These are phyloP conservation scores for Bipolaris bicolor DNA, from an alignment of 2,329 filamentous ascomycete species.

Conservation along the genomic window DNA sequence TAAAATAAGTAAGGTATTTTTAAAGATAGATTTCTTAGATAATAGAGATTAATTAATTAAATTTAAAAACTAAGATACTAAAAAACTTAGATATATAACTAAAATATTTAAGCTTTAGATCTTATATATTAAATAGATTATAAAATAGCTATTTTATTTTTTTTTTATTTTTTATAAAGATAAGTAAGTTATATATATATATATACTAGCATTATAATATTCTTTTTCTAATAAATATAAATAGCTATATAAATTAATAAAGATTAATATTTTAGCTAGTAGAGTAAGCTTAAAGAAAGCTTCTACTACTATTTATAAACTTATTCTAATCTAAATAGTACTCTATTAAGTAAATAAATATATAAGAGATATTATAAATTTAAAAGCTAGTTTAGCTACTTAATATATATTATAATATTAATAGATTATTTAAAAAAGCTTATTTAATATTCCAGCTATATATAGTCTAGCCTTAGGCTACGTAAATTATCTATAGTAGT, in stretches of 20 bases:
- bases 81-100: background rate
- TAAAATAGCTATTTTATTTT: background rate
- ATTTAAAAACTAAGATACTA: background rate
- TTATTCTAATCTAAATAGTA: background rate
- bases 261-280: background rate
- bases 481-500: background rate
- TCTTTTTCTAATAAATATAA: background rate
- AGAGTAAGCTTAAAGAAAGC: background rate
- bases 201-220: background rate
- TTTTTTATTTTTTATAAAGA: background rate
- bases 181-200: background rate
- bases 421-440: background rate
- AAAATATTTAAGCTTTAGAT: background rate
- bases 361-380: background rate
- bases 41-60: background rate
- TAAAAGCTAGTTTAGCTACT: background rate
- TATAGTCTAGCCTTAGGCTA: background rate
- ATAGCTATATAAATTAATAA: background rate
- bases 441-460: background rate
- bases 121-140: background rate
- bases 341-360: background rate
- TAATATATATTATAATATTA: background rate
- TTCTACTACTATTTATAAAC: background rate
- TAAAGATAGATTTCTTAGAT: background rate
- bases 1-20: background rate